phyloP scores from a whole-genome alignment of 441 rosid genomes.

The Melastoma candidum region DNA sequence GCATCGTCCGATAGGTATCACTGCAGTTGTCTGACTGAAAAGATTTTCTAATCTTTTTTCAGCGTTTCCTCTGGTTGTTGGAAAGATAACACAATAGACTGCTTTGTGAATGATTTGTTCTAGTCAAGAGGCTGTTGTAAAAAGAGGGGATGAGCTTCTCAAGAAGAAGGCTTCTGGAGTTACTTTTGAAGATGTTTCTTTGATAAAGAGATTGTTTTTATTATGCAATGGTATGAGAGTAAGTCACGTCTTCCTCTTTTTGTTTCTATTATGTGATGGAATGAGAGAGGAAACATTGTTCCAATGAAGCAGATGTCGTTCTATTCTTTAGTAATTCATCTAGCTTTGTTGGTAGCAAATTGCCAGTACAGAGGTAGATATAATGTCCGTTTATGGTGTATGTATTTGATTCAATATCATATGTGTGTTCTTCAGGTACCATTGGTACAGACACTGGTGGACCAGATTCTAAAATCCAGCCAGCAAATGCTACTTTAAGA shows the following conservation, averaged over 20 bases:
- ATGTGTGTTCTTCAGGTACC: conserved; percentile 45
- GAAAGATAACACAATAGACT: neutral
- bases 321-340: no score
- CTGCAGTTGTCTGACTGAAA: neutral
- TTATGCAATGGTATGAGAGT: conserved; percentile 62
- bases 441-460: conserved; percentile 45
- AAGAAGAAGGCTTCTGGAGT: conserved; percentile 68
- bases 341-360: neutral
- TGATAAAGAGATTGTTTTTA: conserved; percentile 61
- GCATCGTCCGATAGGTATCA: conserved; percentile 73
- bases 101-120: conserved; percentile 26
- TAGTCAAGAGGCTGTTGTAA: conserved; percentile 87
- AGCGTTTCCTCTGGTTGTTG: neutral
- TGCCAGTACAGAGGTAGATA: neutral
- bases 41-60: neutral
- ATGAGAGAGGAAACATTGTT: no score
- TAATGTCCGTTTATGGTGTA: neutral
- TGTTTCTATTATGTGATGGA: no score
- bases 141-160: conserved; percentile 84
- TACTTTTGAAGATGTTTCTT: conserved; percentile 67
- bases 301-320: no score
- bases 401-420: conserved; percentile 2
- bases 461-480: conserved; percentile 56
- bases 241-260: no score
- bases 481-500: conserved; percentile 65